Conservation (phyloP, 208 protist species). For the Crithidia acanthocephali region DNA sequence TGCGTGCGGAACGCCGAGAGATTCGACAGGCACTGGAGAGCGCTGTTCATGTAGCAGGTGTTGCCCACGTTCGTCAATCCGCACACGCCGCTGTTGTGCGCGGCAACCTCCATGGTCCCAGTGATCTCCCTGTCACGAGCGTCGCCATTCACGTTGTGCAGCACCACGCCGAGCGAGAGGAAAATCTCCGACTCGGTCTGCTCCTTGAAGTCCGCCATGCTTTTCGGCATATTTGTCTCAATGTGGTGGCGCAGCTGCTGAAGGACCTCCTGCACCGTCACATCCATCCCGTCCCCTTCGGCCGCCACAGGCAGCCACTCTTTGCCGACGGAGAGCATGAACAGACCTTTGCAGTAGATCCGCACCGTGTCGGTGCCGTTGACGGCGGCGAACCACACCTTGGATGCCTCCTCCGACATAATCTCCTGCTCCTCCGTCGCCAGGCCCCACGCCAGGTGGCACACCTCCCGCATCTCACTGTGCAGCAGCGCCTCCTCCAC, state of each 20-base stretch:
- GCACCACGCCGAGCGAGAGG: slow-evolving; percentile 30
- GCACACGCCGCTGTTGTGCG: slow-evolving; percentile 54
- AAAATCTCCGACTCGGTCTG: slow-evolving; percentile 20
- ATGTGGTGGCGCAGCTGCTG: slow-evolving; percentile 27
- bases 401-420: slow-evolving; percentile 32
- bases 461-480: slow-evolving; percentile 49
- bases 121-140: slow-evolving; percentile 28
- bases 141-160: slow-evolving; percentile 32
- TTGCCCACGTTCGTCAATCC: slow-evolving; percentile 92
- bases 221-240: slow-evolving; percentile 27
- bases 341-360: slow-evolving; percentile 28
- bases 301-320: slow-evolving; percentile 9
- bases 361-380: slow-evolving; percentile 35
- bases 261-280: slow-evolving; percentile 34
- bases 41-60: slow-evolving; percentile 95
- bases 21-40: slow-evolving; percentile 89
- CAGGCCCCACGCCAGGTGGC: slow-evolving; percentile 40
- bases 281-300: slow-evolving; percentile 32
- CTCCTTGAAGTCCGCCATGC: slow-evolving; percentile 15
- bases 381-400: slow-evolving; percentile 46
- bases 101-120: slow-evolving; percentile 34
- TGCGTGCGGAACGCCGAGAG: slow-evolving; percentile 70
- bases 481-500: slow-evolving; percentile 48
- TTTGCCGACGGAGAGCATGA: slow-evolving; percentile 22
- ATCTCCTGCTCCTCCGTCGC: slow-evolving; percentile 33